These are phyloP conservation scores for Trichoderma harzianum DNA, from an alignment of 2,329 filamentous ascomycete genomes.

Conservation along the genomic window DNA sequence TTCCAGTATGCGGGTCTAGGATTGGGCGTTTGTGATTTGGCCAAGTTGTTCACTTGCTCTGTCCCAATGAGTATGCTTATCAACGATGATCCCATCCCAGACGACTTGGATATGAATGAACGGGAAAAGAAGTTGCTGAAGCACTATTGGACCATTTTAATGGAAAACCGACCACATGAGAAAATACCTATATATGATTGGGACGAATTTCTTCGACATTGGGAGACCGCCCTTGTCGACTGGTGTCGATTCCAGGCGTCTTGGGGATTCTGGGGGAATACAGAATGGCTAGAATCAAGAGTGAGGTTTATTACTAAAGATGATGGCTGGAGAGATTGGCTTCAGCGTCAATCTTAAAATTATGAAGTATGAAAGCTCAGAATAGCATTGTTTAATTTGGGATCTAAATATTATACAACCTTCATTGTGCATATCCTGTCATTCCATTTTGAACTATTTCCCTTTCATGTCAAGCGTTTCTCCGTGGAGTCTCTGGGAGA, in stretches of 20 bases:
- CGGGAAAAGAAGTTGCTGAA: slow-evolving; percentile 51
- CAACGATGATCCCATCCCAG: slow-evolving; percentile 27
- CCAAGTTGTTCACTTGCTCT: slow-evolving; percentile 65
- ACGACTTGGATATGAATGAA: slow-evolving; percentile 45
- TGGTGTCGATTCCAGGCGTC: slow-evolving; percentile 62
- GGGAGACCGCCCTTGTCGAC: slow-evolving; percentile 65
- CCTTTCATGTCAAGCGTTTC: no score
- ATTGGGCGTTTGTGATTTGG: slow-evolving; percentile 62
- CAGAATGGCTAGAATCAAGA: slow-evolving; percentile 54
- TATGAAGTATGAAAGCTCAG: background rate
- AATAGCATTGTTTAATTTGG: background rate
- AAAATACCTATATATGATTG: slow-evolving; percentile 45
- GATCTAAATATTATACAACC: background rate
- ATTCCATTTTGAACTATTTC: background rate
- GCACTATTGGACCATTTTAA: slow-evolving; percentile 44
- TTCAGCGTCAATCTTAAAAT: slow-evolving; percentile 23
- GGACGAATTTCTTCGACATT: slow-evolving; percentile 54
- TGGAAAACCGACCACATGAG: slow-evolving; percentile 13
- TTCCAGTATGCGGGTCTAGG: slow-evolving; percentile 67
- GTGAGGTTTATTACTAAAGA: slow-evolving; percentile 49
- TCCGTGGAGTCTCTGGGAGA: no score
- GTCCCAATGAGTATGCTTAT: slow-evolving; percentile 54
- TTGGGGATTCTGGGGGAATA: slow-evolving; percentile 61
- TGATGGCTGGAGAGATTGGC: slow-evolving; percentile 44
- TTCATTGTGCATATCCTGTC: background rate